Conservation (phyloP, 805 yeast species). For the Pichia deserticola region DNA sequence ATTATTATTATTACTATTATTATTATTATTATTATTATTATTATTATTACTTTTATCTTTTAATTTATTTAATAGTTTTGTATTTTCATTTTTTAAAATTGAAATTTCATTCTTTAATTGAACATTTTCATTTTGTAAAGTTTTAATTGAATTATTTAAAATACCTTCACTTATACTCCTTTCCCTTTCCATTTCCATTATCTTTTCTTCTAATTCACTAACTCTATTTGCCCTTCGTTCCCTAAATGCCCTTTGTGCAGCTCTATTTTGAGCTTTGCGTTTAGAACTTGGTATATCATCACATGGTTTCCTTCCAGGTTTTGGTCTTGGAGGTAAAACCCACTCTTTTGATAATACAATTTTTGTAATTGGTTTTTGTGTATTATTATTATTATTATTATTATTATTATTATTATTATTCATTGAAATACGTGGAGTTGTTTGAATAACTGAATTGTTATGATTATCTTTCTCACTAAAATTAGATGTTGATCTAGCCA, state of each 20-base stretch:
- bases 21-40: background rate
- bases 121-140: conserved; percentile 39
- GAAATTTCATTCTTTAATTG: conserved; percentile 21
- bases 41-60: background rate
- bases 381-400: background rate
- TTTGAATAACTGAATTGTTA: background rate
- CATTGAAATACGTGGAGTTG: background rate
- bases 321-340: conserved; percentile 56
- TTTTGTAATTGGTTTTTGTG: conserved; percentile 30
- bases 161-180: conserved; percentile 53
- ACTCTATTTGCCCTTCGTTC: conserved; percentile 81
- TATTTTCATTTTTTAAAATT: conserved; percentile 25
- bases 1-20: background rate
- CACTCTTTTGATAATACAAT: conserved; percentile 54
- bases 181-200: conserved; percentile 60
- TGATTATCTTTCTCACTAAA: background rate
- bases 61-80: conserved; percentile 24
- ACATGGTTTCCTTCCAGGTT: conserved; percentile 44
- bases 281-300: conserved; percentile 75
- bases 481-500: background rate
- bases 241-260: conserved; percentile 89
- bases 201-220: conserved; percentile 65
- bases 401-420: background rate
- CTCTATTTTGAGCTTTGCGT: conserved; percentile 85
- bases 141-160: conserved; percentile 43